phyloP scores from a whole-genome alignment of 1,139 yeast genomes.

The Trichomonascaceae sp. region DNA sequence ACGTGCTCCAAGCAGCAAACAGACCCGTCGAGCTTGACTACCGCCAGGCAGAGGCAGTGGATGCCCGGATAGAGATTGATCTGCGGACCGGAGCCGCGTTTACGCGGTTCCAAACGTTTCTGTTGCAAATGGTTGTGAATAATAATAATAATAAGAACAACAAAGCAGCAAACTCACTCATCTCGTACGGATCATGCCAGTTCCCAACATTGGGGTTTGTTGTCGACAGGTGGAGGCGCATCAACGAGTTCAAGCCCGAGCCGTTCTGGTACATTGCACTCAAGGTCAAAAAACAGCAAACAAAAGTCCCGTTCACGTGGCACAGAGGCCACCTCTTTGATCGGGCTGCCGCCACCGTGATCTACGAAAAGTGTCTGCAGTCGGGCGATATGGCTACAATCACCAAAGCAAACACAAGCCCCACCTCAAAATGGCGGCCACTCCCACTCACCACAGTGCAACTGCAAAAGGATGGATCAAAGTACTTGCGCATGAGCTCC shows the following conservation, averaged over 20 bases:
- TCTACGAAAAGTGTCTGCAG: conserved; percentile 55
- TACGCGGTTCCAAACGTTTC: conserved; percentile 59
- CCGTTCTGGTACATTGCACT: conserved; percentile 65
- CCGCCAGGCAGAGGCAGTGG: conserved; percentile 70
- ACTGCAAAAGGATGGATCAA: conserved; percentile 75
- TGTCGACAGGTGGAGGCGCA: conserved; percentile 81
- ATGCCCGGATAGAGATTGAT: conserved; percentile 78
- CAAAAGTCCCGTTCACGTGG: conserved; percentile 45
- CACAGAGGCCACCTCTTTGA: conserved; percentile 60
- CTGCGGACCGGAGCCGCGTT: conserved; percentile 81
- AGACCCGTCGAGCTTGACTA: conserved; percentile 52
- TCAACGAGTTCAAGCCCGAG: conserved; percentile 59
- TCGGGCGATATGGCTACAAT: conserved; percentile 37
- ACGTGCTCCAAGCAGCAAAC: conserved; percentile 61
- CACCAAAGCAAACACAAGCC: conserved; percentile 39
- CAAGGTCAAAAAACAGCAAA: conserved; percentile 28
- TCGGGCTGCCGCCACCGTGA: conserved; percentile 42
- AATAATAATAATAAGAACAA: conserved; percentile 11
- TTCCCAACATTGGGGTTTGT: conserved; percentile 95
- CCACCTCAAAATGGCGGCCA: conserved; percentile 70
- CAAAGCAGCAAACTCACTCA: conserved; percentile 15
- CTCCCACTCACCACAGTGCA: conserved; percentile 93
- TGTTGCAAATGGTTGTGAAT: conserved; percentile 26
- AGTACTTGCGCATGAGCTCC: conserved; percentile 63
- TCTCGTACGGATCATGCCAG: conserved; percentile 91